Percentiles rank a stretch among this genome's conserved stretches.
Conservation (phyloP, 257 asterid species). For the Leonotis leonurus region DNA sequence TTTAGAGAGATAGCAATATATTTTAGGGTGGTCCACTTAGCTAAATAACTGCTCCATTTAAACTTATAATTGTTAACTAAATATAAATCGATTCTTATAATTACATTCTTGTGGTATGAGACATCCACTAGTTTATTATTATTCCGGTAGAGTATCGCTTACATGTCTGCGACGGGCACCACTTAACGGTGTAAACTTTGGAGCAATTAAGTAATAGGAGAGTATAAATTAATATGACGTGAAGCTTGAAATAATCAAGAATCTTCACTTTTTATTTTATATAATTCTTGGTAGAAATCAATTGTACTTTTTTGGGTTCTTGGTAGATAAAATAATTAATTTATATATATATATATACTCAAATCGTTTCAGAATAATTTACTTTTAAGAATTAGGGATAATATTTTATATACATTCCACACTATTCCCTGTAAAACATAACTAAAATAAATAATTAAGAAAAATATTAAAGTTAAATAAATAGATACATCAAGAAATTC, state of each 20-base stretch:
- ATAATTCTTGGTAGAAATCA: constrained; percentile 22
- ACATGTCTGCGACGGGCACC: too few species aligned
- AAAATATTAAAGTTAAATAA: constrained; percentile 16
- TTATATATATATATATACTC: background rate
- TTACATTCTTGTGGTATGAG: background rate
- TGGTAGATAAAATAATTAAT: background rate
- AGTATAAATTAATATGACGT: too few species aligned
- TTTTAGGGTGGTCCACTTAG: constrained; percentile 28
- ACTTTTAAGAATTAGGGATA: background rate
- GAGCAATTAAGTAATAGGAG: too few species aligned
- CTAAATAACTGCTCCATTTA: background rate
- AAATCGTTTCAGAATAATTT: background rate
- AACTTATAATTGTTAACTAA: background rate
- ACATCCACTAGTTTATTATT: background rate
- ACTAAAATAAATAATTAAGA: constrained; percentile 12
- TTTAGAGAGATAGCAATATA: constrained; percentile 15
- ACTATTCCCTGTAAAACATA: constrained; percentile 9
- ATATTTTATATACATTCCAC: constrained; percentile 6
- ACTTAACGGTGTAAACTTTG: too few species aligned
- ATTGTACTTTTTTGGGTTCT: constrained; percentile 21
- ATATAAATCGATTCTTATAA: background rate
- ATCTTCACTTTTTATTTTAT: constrained; percentile 29
- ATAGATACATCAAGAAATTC: constrained; percentile 24
- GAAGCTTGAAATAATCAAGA: constrained; percentile 31
- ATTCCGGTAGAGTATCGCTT: too few species aligned